Conservation (phyloP, 768 basidiomycete genomes). For the Serendipita sp. region DNA sequence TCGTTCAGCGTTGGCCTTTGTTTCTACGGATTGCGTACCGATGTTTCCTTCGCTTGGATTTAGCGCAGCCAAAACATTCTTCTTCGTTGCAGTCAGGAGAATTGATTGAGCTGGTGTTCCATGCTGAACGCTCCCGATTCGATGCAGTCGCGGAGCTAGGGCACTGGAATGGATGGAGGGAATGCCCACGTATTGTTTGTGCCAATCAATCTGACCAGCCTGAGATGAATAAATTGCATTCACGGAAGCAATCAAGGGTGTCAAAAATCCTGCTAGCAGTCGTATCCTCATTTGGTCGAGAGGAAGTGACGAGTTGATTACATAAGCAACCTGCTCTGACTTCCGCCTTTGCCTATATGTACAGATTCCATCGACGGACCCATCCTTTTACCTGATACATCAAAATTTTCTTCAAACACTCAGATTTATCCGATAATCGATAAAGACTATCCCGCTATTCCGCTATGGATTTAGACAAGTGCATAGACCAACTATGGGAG, state of each 20-base stretch:
- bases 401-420: neutral
- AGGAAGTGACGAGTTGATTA: neutral
- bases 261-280: neutral
- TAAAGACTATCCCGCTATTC: too few relatives aligned
- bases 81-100: constrained; percentile 46
- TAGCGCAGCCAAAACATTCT: constrained; percentile 65
- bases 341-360: neutral
- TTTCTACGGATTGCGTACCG: constrained; percentile 25
- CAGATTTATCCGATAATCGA: too few relatives aligned
- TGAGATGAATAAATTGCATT: constrained; percentile 44
- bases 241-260: constrained; percentile 18
- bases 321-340: neutral
- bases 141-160: constrained; percentile 45
- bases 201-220: constrained; percentile 76
- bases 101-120: neutral
- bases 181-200: constrained; percentile 58
- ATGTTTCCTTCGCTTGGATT: constrained; percentile 50
- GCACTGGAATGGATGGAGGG: constrained; percentile 35
- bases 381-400: neutral
- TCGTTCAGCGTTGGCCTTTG: too few relatives aligned
- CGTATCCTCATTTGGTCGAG: neutral
- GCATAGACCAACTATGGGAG: constrained; percentile 26
- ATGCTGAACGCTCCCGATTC: constrained; percentile 25
- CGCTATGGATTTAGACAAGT: constrained; percentile 14
- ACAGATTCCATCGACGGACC: neutral